Evolutionary conservation across 345 rosid species (phyloP).

Genomic region (Triadica sebifera): DNA sequence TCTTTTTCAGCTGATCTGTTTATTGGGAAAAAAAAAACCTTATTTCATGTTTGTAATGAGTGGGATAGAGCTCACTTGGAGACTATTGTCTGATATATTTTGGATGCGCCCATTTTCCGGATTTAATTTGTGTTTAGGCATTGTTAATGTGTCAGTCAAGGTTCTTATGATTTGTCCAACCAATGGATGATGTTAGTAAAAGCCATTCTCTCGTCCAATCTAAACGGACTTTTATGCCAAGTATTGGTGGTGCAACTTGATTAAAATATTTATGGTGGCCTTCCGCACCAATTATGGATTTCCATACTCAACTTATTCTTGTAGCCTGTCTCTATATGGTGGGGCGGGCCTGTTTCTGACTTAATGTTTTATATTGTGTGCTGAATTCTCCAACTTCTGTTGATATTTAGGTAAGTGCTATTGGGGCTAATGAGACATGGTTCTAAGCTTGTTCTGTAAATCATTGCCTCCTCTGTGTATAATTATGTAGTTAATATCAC

Average conservation of each 20-base stretch:
- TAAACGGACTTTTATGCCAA: constrained; percentile 9
- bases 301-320: background rate
- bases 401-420: background rate
- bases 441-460: background rate
- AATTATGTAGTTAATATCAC: background rate
- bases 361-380: background rate
- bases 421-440: background rate
- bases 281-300: constrained; percentile 5
- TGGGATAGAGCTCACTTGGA: background rate
- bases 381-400: background rate
- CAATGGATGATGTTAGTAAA: background rate
- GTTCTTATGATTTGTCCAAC: constrained; percentile 9
- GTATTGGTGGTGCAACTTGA: constrained; percentile 3
- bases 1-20: background rate
- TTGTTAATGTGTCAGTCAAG: background rate
- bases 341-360: background rate
- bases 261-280: constrained; percentile 8
- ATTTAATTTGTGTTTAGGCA: background rate
- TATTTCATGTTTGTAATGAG: background rate
- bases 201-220: constrained; percentile 5
- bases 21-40: background rate
- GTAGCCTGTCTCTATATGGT: background rate
- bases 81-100: background rate
- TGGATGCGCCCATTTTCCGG: background rate
- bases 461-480: background rate